phyloP scores from a whole-genome alignment of 371 early-diverging fungal species.

The Mortierella sp. region DNA sequence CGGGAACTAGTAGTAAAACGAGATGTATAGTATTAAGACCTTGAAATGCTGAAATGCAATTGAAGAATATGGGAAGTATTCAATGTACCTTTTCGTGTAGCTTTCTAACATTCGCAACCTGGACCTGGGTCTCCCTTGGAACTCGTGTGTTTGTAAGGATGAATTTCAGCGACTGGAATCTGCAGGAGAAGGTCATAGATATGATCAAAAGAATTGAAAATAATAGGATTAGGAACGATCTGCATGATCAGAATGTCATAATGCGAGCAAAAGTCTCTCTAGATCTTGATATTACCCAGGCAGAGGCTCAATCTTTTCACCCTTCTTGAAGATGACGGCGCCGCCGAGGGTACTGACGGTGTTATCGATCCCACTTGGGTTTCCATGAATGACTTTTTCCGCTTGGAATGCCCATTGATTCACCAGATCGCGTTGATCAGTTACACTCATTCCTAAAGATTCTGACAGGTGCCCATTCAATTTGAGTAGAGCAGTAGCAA shows the following conservation, averaged over 20 bases:
- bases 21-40: neutral
- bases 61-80: neutral
- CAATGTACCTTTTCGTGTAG: constrained; percentile 65
- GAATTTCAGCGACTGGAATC: constrained; percentile 78
- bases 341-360: constrained; percentile 87
- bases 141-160: constrained; percentile 90
- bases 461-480: constrained; percentile 53
- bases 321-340: constrained; percentile 46
- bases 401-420: constrained; percentile 91
- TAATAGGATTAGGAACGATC: neutral
- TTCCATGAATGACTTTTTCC: constrained; percentile 96
- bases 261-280: neutral
- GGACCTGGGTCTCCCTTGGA: constrained; percentile 87
- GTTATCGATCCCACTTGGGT: constrained; percentile 96
- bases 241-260: too few relatives aligned
- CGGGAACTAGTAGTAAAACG: constrained; percentile 63
- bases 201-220: neutral
- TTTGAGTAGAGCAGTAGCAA: constrained; percentile 82
- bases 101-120: constrained; percentile 85
- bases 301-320: constrained; percentile 46
- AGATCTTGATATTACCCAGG: constrained; percentile 32
- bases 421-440: constrained; percentile 62
- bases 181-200: constrained; percentile 18
- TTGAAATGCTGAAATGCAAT: too few relatives aligned
- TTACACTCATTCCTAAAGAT: constrained; percentile 42